Evolutionary conservation across 768 basidiomycete species (phyloP).

Genomic region (Punctularia strigosozonata): DNA sequence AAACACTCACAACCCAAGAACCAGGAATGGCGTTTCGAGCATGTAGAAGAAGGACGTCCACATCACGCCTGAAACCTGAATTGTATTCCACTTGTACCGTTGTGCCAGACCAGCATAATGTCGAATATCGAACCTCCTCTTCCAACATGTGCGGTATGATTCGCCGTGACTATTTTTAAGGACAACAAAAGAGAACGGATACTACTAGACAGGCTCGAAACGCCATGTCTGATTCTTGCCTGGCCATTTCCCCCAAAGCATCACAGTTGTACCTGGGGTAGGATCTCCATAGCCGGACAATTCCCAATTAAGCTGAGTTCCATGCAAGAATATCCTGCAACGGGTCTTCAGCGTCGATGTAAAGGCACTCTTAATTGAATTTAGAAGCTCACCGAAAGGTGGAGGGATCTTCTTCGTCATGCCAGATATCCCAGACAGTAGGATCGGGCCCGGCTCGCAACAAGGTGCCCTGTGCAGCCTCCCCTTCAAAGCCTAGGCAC

Average conservation of each 20-base stretch:
- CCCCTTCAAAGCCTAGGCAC: neutral
- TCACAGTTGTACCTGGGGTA: neutral
- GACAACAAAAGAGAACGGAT: too few species aligned
- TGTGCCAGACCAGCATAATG: too few species aligned
- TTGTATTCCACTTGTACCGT: too few species aligned
- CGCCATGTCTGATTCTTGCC: neutral
- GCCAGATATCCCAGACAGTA: neutral
- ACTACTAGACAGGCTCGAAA: neutral
- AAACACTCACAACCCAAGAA: too few species aligned
- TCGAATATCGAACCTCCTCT: too few species aligned
- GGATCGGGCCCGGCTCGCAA: neutral
- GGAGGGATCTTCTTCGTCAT: neutral
- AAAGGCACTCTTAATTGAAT: too few species aligned
- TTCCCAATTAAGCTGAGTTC: neutral
- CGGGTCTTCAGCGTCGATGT: neutral
- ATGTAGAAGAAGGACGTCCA: too few species aligned
- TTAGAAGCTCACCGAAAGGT: neutral
- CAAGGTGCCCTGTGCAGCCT: neutral
- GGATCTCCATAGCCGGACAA: neutral
- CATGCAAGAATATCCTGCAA: neutral
- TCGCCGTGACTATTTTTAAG: too few species aligned
- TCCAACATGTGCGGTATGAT: too few species aligned
- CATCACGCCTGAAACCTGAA: too few species aligned
- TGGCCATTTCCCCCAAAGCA: neutral
- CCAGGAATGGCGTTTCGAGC: too few species aligned